Evolutionary conservation across 2,329 filamentous ascomycete genomes (phyloP), one percentile per base, ranked within the genome.

Genomic region (Ambrosiella xylebori): DNA sequence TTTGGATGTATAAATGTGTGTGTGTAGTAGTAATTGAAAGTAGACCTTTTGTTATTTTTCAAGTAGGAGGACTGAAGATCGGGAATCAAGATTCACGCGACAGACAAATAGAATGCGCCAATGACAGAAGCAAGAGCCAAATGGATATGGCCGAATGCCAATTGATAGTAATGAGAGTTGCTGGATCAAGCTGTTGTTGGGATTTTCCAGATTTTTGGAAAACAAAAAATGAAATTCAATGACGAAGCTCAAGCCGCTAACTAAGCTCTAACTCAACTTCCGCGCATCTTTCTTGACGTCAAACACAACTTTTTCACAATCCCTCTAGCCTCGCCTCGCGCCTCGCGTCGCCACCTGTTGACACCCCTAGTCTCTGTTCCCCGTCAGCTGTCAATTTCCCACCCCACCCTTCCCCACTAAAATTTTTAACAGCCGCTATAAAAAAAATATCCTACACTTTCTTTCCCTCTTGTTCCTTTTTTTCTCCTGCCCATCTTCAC

Each of bases 401-500:
- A 44, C 41, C 52, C 39, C 39, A n/a, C 37, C 37, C n/a, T 56
- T 45, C 57, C 57, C 57, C 57, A 59, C 52, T 55, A 55, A 61
- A 59, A 54, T 57, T 62, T 63, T 59, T 15, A 40, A 52, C n/a
- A 8, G 19, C 35, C 41, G 15, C 35, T 44, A 58, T 58, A 58
- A 54, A 58, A 51, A 51, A 35, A n/a, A 15, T 38, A 13, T 19
- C 39, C 9, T 39, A 44, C 35, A 40, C 15, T 19, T 38, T 19
- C 64, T 62, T 63, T 63, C 61, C 52, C 19, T 13, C 41, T 49
- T 57, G 17, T 61, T 56, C 56, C 53, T 44, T 64, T 64, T 66
- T 62, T 63, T 64, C 64, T 62, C 67, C 65, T 65, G 64, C 67
- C 62, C 68, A 69, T 66, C 69, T 69, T 68, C 73, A 74, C 80